These are phyloP conservation scores for Zymoseptoria ardabiliae DNA, from an alignment of 2,329 filamentous ascomycete genomes.

Conservation along the genomic window DNA sequence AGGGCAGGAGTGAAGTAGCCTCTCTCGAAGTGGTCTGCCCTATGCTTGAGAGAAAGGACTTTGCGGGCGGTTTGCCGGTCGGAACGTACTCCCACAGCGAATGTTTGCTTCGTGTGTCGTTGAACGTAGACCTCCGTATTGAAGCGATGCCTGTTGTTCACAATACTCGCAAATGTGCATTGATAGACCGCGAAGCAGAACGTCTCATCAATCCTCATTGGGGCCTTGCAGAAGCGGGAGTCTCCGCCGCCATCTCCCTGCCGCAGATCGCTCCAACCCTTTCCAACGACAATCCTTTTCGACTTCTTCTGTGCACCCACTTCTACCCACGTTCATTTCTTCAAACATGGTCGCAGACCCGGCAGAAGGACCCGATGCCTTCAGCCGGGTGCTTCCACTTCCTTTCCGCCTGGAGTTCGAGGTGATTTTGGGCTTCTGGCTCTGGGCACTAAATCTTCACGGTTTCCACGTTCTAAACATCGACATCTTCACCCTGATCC, in stretches of 20 bases:
- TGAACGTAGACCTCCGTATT: not conserved
- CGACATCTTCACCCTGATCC: slow-evolving; percentile 57
- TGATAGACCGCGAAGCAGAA: not conserved
- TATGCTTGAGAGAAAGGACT: too few species aligned
- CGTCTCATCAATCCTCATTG: not conserved
- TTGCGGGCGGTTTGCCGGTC: too few species aligned
- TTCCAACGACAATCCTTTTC: not conserved
- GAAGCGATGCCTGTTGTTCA: not conserved
- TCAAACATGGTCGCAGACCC: slow-evolving; percentile 10
- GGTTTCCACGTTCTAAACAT: slow-evolving; percentile 74
- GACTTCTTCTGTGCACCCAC: not conserved
- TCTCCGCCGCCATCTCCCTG: not conserved
- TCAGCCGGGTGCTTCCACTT: slow-evolving; percentile 78
- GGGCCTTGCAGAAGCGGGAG: not conserved
- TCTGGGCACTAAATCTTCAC: slow-evolving; percentile 88
- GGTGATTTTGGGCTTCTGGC: slow-evolving; percentile 83
- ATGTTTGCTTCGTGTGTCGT: not conserved
- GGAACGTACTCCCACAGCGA: too few species aligned
- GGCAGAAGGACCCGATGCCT: slow-evolving; percentile 59
- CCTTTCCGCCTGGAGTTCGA: slow-evolving; percentile 85
- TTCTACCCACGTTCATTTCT: not conserved
- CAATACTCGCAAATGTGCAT: not conserved
- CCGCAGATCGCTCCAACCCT: not conserved
- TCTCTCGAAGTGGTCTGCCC: too few species aligned
- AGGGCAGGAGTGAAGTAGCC: too few species aligned